phyloP scores from a whole-genome alignment of 2,329 filamentous ascomycete species.

The Xylariaceae sp. region DNA sequence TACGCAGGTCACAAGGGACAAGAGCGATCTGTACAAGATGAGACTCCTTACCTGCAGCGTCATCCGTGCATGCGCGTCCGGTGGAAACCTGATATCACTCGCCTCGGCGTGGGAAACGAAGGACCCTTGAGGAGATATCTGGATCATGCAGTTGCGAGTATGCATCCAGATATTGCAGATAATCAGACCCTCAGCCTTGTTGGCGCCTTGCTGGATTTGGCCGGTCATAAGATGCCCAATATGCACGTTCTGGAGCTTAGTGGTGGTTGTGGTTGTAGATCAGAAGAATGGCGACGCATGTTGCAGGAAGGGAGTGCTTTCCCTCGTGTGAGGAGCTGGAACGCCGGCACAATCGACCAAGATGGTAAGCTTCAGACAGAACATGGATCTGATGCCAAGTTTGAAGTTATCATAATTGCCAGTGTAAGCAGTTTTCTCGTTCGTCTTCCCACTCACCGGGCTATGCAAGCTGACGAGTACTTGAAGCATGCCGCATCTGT shows the following conservation, averaged over 20 bases:
- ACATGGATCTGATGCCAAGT: not conserved
- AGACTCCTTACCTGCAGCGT: constrained; percentile 1
- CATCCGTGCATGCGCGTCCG: constrained; percentile 7
- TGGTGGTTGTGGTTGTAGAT: not conserved
- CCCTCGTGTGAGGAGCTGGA: constrained; percentile 5
- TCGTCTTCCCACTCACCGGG: no score
- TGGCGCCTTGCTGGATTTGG: constrained; percentile 6
- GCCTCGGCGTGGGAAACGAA: constrained; percentile 1
- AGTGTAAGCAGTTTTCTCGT: no score
- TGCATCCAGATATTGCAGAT: not conserved
- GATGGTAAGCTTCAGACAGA: constrained; percentile 3
- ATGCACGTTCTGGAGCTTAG: constrained; percentile 12
- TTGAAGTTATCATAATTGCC: constrained; percentile 7
- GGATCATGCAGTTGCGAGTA: not conserved
- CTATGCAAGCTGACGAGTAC: no score
- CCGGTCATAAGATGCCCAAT: constrained; percentile 10
- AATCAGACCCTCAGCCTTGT: constrained; percentile 1
- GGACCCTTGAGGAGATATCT: constrained; percentile 3
- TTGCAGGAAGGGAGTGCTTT: constrained; percentile 5
- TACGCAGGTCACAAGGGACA: constrained; percentile 2
- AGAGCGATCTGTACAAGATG: not conserved
- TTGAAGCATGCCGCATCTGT: no score
- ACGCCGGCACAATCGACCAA: not conserved
- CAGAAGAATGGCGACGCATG: constrained; percentile 1
- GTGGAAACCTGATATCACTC: constrained; percentile 13